Percentiles rank a stretch among this genome's conserved stretches.
phyloP scores from a whole-genome alignment of 768 basidiomycete genomes.

The Phlegmacium glaucopus region DNA sequence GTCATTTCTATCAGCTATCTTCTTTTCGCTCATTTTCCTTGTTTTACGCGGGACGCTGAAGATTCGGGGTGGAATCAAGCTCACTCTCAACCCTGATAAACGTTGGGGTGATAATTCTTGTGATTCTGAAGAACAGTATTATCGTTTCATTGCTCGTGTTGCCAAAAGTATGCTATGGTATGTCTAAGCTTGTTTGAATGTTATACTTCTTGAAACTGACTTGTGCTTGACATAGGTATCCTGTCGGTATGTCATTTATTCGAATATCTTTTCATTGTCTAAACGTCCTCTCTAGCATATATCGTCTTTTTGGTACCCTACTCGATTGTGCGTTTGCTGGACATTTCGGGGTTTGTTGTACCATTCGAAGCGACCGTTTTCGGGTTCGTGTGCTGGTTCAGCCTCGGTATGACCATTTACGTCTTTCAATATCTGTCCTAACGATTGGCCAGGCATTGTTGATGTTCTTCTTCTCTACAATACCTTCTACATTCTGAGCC shows the following conservation, averaged over 20 bases:
- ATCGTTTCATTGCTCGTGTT: conserved; percentile 58
- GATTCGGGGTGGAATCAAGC: conserved; percentile 46
- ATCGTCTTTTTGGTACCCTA: conserved; percentile 57
- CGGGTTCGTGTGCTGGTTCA: conserved; percentile 46
- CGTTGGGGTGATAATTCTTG: conserved; percentile 34
- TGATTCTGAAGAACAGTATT: conserved; percentile 44
- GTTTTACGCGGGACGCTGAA: conserved; percentile 55
- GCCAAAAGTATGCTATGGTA: conserved; percentile 72
- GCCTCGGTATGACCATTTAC: conserved; percentile 43
- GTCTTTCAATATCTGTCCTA: neutral
- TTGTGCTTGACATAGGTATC: conserved; percentile 43
- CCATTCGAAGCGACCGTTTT: conserved; percentile 46
- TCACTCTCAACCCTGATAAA: conserved; percentile 45
- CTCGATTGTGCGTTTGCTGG: conserved; percentile 45
- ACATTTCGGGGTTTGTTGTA: conserved; percentile 45
- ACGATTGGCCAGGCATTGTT: conserved; percentile 44
- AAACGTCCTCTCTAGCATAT: conserved; percentile 43
- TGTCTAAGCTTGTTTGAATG: conserved; percentile 13
- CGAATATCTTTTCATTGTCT: neutral
- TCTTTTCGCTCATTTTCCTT: conserved; percentile 63
- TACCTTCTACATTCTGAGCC: conserved; percentile 59
- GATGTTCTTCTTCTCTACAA: conserved; percentile 68
- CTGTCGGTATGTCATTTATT: conserved; percentile 41
- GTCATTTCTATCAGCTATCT: conserved; percentile 47
- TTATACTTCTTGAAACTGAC: neutral